A percentile compares a stretch with the other conserved stretches of the same genome.
These are phyloP conservation scores for Phaeophleospora eucalypticola DNA, from an alignment of 2,329 filamentous ascomycete genomes.

Conservation along the genomic window DNA sequence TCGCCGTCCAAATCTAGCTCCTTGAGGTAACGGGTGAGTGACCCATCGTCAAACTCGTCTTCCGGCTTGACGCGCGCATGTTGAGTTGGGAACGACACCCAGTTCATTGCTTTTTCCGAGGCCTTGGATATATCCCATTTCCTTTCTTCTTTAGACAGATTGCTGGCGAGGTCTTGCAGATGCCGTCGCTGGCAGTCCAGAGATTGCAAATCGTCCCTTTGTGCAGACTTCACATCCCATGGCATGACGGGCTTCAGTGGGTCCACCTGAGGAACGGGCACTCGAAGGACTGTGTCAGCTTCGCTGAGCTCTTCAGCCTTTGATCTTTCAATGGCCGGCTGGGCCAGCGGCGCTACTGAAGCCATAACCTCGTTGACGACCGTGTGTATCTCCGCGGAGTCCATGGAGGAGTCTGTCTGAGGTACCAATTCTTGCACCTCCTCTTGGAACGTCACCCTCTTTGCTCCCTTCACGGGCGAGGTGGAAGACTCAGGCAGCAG, in stretches of 20 bases:
- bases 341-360: slow-evolving; percentile 34
- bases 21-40: slow-evolving; percentile 34
- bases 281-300: slow-evolving; percentile 45
- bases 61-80: slow-evolving; percentile 36
- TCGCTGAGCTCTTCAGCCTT: slow-evolving; percentile 46
- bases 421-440: slow-evolving; percentile 35
- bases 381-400: slow-evolving; percentile 12
- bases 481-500: slow-evolving; percentile 39
- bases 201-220: neutral
- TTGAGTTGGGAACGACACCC: slow-evolving; percentile 46
- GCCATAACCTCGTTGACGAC: slow-evolving; percentile 31
- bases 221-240: slow-evolving; percentile 37
- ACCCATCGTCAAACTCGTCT: slow-evolving; percentile 40
- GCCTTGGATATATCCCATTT: slow-evolving; percentile 42
- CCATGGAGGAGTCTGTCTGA: slow-evolving; percentile 26
- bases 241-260: slow-evolving; percentile 41
- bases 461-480: slow-evolving; percentile 38
- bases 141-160: slow-evolving; percentile 29
- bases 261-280: slow-evolving; percentile 48
- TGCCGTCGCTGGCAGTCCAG: slow-evolving; percentile 13
- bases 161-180: slow-evolving; percentile 15
- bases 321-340: slow-evolving; percentile 33
- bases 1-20: slow-evolving; percentile 32
- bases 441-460: slow-evolving; percentile 39
- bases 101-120: slow-evolving; percentile 41